Conservation (phyloP, 2,329 filamentous ascomycete species). For the Gnomoniopsis smithogilvyi region DNA sequence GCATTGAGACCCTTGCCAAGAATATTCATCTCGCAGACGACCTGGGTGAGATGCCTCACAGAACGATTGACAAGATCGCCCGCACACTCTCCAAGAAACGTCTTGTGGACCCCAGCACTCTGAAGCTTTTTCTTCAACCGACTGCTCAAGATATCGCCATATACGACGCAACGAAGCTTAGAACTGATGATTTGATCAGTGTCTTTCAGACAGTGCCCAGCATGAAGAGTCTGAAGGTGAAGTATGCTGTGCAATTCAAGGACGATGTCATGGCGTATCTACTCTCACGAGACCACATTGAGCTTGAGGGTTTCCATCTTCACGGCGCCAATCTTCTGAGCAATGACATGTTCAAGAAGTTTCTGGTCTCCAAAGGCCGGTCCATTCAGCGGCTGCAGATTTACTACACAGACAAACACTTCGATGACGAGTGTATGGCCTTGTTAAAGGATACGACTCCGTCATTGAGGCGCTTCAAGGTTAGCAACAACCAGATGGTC, state of each 20-base stretch:
- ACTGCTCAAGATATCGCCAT: conserved; percentile 48
- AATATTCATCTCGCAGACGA: conserved; percentile 61
- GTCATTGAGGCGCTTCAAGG: conserved; percentile 70
- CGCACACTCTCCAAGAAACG: conserved; percentile 59
- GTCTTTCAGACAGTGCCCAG: conserved; percentile 74
- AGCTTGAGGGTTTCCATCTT: conserved; percentile 71
- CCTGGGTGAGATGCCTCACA: conserved; percentile 55
- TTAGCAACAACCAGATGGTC: conserved; percentile 75
- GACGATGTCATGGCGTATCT: conserved; percentile 80
- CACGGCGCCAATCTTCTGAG: conserved; percentile 82
- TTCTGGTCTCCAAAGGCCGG: conserved; percentile 63
- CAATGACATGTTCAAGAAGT: conserved; percentile 69
- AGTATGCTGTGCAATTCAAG: conserved; percentile 90
- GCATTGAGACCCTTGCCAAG: conserved; percentile 59
- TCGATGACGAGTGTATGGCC: conserved; percentile 67
- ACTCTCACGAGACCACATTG: conserved; percentile 64
- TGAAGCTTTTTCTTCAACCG: conserved; percentile 56
- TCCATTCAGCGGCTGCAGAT: conserved; percentile 69
- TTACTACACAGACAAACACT: conserved; percentile 79
- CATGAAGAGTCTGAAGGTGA: conserved; percentile 69
- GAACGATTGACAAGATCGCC: conserved; percentile 56
- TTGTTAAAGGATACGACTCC: conserved; percentile 64
- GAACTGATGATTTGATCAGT: conserved; percentile 71
- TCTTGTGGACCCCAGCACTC: conserved; percentile 49
- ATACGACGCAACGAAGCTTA: conserved; percentile 62